Percentiles rank a stretch among this genome's conserved stretches.
Evolutionary conservation across 768 basidiomycete genomes (phyloP).

Genomic region (Rhizopogon vesiculosus): DNA sequence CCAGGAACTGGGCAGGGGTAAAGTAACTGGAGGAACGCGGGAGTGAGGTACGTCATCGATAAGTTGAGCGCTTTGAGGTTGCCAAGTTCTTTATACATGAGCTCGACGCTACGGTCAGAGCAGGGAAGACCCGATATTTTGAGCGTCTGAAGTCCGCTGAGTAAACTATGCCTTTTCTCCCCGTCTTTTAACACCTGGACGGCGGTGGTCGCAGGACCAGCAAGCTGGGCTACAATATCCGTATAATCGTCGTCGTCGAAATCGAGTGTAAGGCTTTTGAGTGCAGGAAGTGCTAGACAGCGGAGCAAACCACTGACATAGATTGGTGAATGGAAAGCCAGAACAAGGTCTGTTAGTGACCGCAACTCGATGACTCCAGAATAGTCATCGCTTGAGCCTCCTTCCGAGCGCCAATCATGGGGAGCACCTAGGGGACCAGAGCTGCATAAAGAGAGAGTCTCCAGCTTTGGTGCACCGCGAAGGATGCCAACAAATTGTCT

Average conservation of each 20-base stretch:
- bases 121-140: conserved; percentile 51
- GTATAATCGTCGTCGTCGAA: conserved; percentile 53
- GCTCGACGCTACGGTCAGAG: conserved; percentile 23
- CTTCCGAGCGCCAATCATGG: conserved; percentile 28
- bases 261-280: conserved; percentile 42
- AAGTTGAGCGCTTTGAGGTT: conserved; percentile 42
- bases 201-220: conserved; percentile 10
- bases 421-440: conserved; percentile 52
- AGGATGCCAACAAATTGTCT: conserved; percentile 49
- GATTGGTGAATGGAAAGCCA: conserved; percentile 51
- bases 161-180: conserved; percentile 28
- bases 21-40: conserved; percentile 22
- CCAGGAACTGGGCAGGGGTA: background rate
- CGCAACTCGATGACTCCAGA: conserved; percentile 24
- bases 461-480: conserved; percentile 46
- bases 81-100: conserved; percentile 42
- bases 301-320: conserved; percentile 26
- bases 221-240: conserved; percentile 41
- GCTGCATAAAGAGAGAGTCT: conserved; percentile 43
- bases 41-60: conserved; percentile 28
- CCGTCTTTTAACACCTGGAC: conserved; percentile 30
- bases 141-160: conserved; percentile 45
- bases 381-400: conserved; percentile 18
- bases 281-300: conserved; percentile 29
- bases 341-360: conserved; percentile 27